Conservation (phyloP, 352 stramenopile genomes). For the Saprolegnia parasitica region DNA sequence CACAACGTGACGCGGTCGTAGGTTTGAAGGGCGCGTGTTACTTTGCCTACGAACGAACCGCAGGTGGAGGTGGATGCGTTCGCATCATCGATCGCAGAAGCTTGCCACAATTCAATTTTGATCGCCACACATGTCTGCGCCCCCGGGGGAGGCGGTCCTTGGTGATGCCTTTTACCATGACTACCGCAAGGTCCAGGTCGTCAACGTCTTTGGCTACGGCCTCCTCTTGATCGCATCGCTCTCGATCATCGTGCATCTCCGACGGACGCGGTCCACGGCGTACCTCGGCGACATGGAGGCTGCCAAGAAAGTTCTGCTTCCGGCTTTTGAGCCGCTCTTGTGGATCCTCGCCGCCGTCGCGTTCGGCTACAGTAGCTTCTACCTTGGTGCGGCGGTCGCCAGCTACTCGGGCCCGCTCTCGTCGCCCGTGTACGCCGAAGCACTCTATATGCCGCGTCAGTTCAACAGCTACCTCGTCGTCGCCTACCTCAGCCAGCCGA, state of each 20-base stretch:
- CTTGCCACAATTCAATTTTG: no score
- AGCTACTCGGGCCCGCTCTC: constrained; percentile 25
- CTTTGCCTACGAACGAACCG: no score
- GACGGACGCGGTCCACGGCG: constrained; percentile 49
- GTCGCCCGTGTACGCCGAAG: constrained; percentile 10
- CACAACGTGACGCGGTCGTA: no score
- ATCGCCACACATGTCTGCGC: no score
- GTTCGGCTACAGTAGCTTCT: not conserved
- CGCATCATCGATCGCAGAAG: no score
- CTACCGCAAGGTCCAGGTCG: constrained; percentile 37
- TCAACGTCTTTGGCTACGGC: constrained; percentile 42
- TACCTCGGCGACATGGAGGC: constrained; percentile 43
- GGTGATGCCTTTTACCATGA: constrained; percentile 26
- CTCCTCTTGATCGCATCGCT: constrained; percentile 41
- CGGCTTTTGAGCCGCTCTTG: constrained; percentile 60
- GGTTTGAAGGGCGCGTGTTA: no score
- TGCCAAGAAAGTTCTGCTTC: constrained; percentile 56
- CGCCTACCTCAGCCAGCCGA: constrained; percentile 20
- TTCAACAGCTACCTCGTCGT: constrained; percentile 24
- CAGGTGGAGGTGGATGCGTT: no score
- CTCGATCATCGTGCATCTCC: constrained; percentile 46
- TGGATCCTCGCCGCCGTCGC: constrained; percentile 40
- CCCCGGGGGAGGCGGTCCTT: not conserved
- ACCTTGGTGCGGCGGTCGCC: not conserved
- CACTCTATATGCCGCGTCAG: constrained; percentile 17